Evolutionary conservation across 495 filamentous ascomycete genomes (phyloP).

Genomic region (Pyronema omphalodes): DNA sequence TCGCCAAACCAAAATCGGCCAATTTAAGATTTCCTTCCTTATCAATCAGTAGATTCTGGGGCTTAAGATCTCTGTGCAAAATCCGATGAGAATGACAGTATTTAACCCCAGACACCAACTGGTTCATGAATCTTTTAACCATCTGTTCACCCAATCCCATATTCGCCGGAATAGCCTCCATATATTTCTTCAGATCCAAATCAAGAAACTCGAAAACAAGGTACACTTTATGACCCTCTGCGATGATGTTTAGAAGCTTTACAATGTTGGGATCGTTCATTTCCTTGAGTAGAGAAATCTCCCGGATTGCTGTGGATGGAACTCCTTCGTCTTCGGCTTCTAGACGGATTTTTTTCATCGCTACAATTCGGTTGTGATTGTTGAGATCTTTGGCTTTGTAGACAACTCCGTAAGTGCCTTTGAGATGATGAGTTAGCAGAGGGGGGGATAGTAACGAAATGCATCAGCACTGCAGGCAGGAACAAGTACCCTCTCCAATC

Average conservation of each 20-base stretch:
- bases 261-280: slow-evolving; percentile 95
- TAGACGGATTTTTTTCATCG: slow-evolving; percentile 94
- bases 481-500: slow-evolving; percentile 75
- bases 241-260: slow-evolving; percentile 79
- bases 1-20: slow-evolving; percentile 89
- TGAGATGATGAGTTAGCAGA: not conserved
- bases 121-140: slow-evolving; percentile 95
- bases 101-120: slow-evolving; percentile 73
- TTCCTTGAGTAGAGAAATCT: slow-evolving; percentile 91
- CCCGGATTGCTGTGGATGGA: slow-evolving; percentile 80
- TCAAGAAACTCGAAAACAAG: slow-evolving; percentile 91
- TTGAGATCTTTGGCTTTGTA: slow-evolving; percentile 78
- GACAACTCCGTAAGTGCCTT: slow-evolving; percentile 83
- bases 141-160: slow-evolving; percentile 75
- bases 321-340: slow-evolving; percentile 96
- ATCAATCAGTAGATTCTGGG: slow-evolving; percentile 92
- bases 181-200: slow-evolving; percentile 91
- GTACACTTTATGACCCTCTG: slow-evolving; percentile 91
- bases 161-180: slow-evolving; percentile 84
- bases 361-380: slow-evolving; percentile 65
- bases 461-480: not conserved
- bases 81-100: slow-evolving; percentile 95
- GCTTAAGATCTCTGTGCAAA: slow-evolving; percentile 90
- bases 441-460: not conserved
- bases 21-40: slow-evolving; percentile 90